A percentile compares a stretch with the other conserved stretches of the same genome.
phyloP scores from a whole-genome alignment of 352 stramenopile genomes.

The Aphanomyces cochlioides region DNA sequence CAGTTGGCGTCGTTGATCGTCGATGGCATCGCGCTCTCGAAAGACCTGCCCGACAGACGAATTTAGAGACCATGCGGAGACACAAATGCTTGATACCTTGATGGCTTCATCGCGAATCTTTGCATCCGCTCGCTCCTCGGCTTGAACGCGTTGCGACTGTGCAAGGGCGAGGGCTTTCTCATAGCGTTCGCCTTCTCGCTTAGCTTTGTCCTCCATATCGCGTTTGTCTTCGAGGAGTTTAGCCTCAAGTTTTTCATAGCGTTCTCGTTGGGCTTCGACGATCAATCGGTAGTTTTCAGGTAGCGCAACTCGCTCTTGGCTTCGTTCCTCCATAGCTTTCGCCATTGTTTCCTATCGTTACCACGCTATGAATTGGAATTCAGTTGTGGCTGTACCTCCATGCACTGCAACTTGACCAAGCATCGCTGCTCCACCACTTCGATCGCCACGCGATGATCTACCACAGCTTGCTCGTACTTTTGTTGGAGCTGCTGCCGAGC shows the following conservation, averaged over 20 bases:
- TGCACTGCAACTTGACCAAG: conserved; percentile 47
- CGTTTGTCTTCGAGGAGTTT: conserved; percentile 48
- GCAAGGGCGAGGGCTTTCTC: conserved; percentile 36
- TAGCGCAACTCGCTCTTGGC: conserved; percentile 50
- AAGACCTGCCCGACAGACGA: conserved; percentile 40
- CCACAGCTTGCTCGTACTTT: conserved; percentile 44
- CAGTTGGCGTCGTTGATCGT: conserved; percentile 67
- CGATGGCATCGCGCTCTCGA: conserved; percentile 62
- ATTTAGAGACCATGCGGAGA: not conserved
- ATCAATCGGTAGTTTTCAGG: conserved; percentile 54
- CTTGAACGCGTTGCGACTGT: conserved; percentile 36
- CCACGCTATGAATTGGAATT: not conserved
- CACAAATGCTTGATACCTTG: conserved; percentile 34
- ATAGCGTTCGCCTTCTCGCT: conserved; percentile 41
- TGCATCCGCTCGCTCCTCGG: conserved; percentile 57
- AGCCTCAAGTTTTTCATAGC: conserved; percentile 57
- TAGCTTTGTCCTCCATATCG: conserved; percentile 49
- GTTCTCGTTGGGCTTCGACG: conserved; percentile 58
- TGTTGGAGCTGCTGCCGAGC: conserved; percentile 48
- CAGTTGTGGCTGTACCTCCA: conserved; percentile 26
- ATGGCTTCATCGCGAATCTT: conserved; percentile 59
- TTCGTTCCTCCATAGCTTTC: conserved; percentile 42
- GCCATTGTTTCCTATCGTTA: conserved; percentile 35
- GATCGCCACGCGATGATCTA: conserved; percentile 48
- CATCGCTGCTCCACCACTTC: conserved; percentile 60